Base-by-base conservation (phyloP, 345 rosid species). In the Murraya paniculata region DNA sequence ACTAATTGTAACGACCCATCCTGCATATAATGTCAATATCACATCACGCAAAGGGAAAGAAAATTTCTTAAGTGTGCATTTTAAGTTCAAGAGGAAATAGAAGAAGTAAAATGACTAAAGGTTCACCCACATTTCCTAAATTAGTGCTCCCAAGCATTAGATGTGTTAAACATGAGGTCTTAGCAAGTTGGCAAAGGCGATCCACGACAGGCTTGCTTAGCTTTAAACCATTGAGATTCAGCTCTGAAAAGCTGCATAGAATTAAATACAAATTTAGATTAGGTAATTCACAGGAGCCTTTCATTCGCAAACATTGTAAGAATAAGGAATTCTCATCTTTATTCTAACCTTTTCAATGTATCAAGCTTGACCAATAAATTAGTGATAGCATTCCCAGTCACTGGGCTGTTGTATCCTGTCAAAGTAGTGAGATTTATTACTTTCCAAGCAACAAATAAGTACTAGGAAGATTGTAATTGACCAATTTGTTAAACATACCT, bases 171-270 rank as follows among this genome's bases (percentile, higher is more conserved):
- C 88, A 85, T 69, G 89, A 81, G 67, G 84, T 86, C 82, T 86
- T 90, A 72, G 90, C 88, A 81, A 96, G 85, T 81, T 84, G 82
- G 57, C 91, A 92, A 78, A 96, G 95, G 85, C 90, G 86, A 82
- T 87, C 88, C 62, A 87, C 82, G 28, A 88, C 94, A 74, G 87
- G 84, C 82, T 84, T 91, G 85, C 85, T 89, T 68, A 92, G 87
- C 90, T 90, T 94, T 79, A 94, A 69, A 59, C 97, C 95, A 82
- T 82, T 94, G 80, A 92, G 88, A 86, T 87, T 88, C 86, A 91
- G 82, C 75, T 94, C 99, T 68, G 94, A 79, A 86, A 96, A 92
- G 78, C 98, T 94, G 78, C 58, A 80, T 72, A 53, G 27, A 74
- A 81, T 66, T 21, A 74, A 74, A 71, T 68, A 48, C 6, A 35